Conservation (phyloP, 129 eudicot genomes). For the Solidago caesia region DNA sequence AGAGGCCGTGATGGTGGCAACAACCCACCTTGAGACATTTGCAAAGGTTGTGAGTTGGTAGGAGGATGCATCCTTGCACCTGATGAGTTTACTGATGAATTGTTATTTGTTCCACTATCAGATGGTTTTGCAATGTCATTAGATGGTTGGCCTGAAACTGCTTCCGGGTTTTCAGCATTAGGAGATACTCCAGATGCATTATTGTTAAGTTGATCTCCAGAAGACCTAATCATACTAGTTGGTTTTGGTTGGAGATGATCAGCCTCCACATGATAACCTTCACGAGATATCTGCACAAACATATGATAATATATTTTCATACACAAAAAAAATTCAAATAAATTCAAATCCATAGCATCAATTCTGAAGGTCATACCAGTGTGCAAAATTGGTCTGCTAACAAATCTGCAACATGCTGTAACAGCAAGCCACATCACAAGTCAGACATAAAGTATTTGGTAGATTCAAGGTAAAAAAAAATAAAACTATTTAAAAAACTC, state of each 20-base stretch:
- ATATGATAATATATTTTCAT: slow-evolving; percentile 2
- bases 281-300: slow-evolving; percentile 63
- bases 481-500: slow-evolving; percentile 32
- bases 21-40: slow-evolving; percentile 67
- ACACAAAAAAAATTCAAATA: not conserved
- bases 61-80: slow-evolving; percentile 70
- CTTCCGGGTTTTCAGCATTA: slow-evolving; percentile 49
- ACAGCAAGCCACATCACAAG: slow-evolving; percentile 21
- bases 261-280: slow-evolving; percentile 71
- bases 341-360: not conserved
- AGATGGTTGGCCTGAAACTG: slow-evolving; percentile 50
- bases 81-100: slow-evolving; percentile 36
- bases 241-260: slow-evolving; percentile 74
- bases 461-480: not conserved
- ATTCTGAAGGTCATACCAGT: slow-evolving; percentile 49
- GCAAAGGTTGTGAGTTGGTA: slow-evolving; percentile 52
- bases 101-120: slow-evolving; percentile 34
- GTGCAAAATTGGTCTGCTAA: slow-evolving; percentile 73
- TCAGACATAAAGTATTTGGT: slow-evolving; percentile 21
- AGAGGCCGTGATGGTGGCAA: slow-evolving; percentile 50
- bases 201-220: slow-evolving; percentile 38
- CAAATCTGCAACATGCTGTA: slow-evolving; percentile 88
- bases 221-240: slow-evolving; percentile 35
- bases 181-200: slow-evolving; percentile 42
- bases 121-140: slow-evolving; percentile 54